Conservation (phyloP, 2,329 filamentous ascomycete species). For the Aureobasidium sp. region DNA sequence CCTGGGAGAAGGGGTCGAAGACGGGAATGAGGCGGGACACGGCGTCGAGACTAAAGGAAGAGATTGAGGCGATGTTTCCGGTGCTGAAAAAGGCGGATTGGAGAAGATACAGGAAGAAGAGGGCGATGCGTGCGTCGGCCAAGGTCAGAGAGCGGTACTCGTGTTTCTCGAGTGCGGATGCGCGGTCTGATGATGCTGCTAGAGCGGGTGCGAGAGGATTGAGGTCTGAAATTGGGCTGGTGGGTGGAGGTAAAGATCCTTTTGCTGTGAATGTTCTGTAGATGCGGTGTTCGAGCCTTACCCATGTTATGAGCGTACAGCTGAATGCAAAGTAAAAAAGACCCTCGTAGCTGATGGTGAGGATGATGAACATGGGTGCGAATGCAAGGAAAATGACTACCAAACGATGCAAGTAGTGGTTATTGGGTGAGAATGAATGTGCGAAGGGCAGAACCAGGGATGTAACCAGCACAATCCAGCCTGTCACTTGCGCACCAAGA, state of each 20-base stretch:
- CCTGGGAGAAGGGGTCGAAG: constrained; percentile 90
- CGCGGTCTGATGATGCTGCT: constrained; percentile 29
- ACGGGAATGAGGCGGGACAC: constrained; percentile 81
- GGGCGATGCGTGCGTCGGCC: constrained; percentile 76
- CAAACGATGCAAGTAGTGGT: constrained; percentile 82
- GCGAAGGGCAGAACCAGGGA: constrained; percentile 74
- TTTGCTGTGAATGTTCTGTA: constrained; percentile 34
- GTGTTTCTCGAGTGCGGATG: constrained; percentile 28
- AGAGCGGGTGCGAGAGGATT: constrained; percentile 31
- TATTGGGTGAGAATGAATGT: constrained; percentile 74
- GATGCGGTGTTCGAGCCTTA: constrained; percentile 78
- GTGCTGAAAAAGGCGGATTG: constrained; percentile 97
- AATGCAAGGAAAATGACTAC: constrained; percentile 87
- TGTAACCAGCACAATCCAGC: constrained; percentile 72
- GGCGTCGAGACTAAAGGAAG: constrained; percentile 86
- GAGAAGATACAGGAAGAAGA: constrained; percentile 92
- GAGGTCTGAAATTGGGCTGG: constrained; percentile 20
- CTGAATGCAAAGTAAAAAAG: constrained; percentile 92
- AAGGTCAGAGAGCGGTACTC: constrained; percentile 64
- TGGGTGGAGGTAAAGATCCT: constrained; percentile 20
- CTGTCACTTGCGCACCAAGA: constrained; percentile 77
- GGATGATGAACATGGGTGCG: constrained; percentile 86
- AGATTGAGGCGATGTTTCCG: constrained; percentile 89
- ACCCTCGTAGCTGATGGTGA: constrained; percentile 95
- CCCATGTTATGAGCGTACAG: constrained; percentile 76